Conservation (phyloP, 768 basidiomycete species). For the Tricholoma furcatifolium region DNA sequence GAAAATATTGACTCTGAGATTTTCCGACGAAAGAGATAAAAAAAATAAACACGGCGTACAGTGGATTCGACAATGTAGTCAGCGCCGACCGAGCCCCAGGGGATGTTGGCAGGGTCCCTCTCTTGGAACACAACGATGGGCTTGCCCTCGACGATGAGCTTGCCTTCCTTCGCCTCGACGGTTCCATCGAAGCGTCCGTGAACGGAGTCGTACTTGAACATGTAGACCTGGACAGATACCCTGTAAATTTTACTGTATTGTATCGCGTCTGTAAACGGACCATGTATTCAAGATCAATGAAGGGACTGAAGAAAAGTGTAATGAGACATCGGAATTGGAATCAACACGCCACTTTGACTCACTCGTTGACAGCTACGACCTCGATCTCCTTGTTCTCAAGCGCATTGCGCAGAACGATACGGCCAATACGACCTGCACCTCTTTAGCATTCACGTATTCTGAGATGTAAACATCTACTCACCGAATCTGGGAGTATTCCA, state of each 20-base stretch:
- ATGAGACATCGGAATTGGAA: constrained; percentile 3
- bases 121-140: constrained; percentile 77
- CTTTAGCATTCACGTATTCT: constrained; percentile 8
- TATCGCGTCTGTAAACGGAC: constrained; percentile 37
- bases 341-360: constrained; percentile 26
- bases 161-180: constrained; percentile 81
- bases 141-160: constrained; percentile 84
- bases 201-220: constrained; percentile 97
- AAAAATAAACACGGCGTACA: constrained; percentile 38
- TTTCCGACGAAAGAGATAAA: neutral
- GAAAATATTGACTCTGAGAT: neutral
- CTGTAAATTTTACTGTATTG: neutral
- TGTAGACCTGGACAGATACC: constrained; percentile 72
- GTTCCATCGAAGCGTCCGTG: constrained; percentile 91
- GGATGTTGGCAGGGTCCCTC: constrained; percentile 83
- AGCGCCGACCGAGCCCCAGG: constrained; percentile 80
- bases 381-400: constrained; percentile 70
- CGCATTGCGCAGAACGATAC: constrained; percentile 96
- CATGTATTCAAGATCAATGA: constrained; percentile 98
- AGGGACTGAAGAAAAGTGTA: constrained; percentile 59
- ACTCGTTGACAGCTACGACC: constrained; percentile 97
- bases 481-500: constrained; percentile 63
- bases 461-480: constrained; percentile 33
- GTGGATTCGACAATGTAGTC: constrained; percentile 97
- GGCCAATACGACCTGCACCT: constrained; percentile 90